phyloP scores from a whole-genome alignment of 1,139 yeast species.

The Taphrina confusa region DNA sequence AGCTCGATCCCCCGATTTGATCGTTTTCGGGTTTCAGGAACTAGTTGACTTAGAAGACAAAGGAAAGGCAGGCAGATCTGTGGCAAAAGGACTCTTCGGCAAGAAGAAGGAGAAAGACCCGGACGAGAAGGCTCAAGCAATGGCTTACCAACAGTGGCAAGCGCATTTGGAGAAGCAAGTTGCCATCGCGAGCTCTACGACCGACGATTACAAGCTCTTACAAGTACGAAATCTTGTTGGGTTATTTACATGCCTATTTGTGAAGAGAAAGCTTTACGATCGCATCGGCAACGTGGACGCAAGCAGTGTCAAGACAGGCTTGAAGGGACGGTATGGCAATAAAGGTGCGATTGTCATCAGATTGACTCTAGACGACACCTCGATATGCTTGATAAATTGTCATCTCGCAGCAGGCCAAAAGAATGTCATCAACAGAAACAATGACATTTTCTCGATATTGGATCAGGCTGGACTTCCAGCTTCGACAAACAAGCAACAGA shows the following conservation, averaged over 20 bases:
- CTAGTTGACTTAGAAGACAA: constrained; percentile 88
- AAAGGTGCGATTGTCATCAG: constrained; percentile 92
- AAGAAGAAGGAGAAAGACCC: constrained; percentile 48
- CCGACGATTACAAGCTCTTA: constrained; percentile 59
- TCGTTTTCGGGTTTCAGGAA: constrained; percentile 89
- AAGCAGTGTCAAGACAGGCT: constrained; percentile 83
- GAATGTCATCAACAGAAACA: constrained; percentile 76
- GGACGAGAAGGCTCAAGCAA: constrained; percentile 15
- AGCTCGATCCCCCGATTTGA: constrained; percentile 60
- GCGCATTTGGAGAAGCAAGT: constrained; percentile 42
- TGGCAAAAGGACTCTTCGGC: constrained; percentile 50
- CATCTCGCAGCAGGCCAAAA: constrained; percentile 91
- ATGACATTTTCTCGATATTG: constrained; percentile 70
- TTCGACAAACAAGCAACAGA: constrained; percentile 51
- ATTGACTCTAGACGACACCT: constrained; percentile 70
- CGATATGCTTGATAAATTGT: constrained; percentile 77
- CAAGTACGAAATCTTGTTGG: constrained; percentile 92
- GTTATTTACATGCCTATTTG: constrained; percentile 66
- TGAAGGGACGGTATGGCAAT: constrained; percentile 93
- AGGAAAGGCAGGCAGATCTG: constrained; percentile 46
- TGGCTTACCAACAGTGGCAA: constrained; percentile 46
- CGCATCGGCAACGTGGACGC: constrained; percentile 70
- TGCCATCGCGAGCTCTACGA: constrained; percentile 38
- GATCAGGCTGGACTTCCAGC: constrained; percentile 53
- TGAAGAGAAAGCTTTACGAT: constrained; percentile 57